Conservation (phyloP, 176 grass and related monocot species). For the Ensete glaucum region DNA sequence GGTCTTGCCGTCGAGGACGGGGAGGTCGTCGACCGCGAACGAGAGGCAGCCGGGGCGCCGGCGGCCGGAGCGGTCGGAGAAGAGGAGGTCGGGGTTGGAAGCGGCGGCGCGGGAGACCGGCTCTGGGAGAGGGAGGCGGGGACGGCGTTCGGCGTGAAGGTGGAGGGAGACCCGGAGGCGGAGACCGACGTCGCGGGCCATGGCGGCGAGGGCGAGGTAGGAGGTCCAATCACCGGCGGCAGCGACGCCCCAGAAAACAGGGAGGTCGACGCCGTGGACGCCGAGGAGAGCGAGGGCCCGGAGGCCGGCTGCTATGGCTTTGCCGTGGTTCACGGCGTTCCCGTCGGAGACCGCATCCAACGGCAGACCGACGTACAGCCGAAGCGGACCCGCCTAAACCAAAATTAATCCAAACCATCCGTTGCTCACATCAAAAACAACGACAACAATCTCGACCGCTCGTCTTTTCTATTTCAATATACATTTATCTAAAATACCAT, state of each 20-base stretch:
- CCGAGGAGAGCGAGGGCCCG: slow-evolving; percentile 60
- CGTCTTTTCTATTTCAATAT: not conserved
- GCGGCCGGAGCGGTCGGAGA: slow-evolving; percentile 33
- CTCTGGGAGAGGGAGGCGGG: slow-evolving; percentile 27
- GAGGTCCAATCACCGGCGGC: slow-evolving; percentile 38
- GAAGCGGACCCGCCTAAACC: slow-evolving; percentile 28
- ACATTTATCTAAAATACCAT: not conserved
- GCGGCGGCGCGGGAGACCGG: slow-evolving; percentile 38
- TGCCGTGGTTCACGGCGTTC: slow-evolving; percentile 36
- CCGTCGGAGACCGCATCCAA: slow-evolving; percentile 47
- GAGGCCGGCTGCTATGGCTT: slow-evolving; percentile 46
- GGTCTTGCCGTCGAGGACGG: slow-evolving; percentile 44
- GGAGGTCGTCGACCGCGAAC: slow-evolving; percentile 69
- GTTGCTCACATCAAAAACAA: not conserved
- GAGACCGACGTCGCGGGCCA: slow-evolving; percentile 54
- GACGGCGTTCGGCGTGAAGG: slow-evolving; percentile 27
- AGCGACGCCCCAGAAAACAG: slow-evolving; percentile 68
- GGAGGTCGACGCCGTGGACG: slow-evolving; percentile 74
- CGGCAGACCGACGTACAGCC: slow-evolving; percentile 64
- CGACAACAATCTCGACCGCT: not conserved
- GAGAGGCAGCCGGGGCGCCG: slow-evolving; percentile 50
- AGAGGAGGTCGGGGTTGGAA: slow-evolving; percentile 55
- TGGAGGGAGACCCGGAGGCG: slow-evolving; percentile 48
- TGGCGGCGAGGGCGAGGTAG: slow-evolving; percentile 49
- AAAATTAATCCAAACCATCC: not conserved